Base-by-base conservation (phyloP, 495 filamentous ascomycete genomes). In the Aspergillus indologenus region DNA sequence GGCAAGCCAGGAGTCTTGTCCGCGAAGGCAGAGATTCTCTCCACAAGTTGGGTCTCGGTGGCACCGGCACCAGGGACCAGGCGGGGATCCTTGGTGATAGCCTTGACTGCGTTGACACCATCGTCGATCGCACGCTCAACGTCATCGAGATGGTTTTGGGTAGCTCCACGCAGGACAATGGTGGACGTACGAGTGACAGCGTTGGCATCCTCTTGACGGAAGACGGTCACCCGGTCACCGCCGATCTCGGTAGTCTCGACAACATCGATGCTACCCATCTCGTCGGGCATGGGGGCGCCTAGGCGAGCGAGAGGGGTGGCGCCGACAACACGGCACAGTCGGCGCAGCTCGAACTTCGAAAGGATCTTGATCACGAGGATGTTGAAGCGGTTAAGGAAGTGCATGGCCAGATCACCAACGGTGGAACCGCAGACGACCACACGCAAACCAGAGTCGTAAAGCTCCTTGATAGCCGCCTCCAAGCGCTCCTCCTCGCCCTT, bases 211-310 rank as follows among this genome's bases (percentile, higher is more conserved):
- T 98, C 94, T 81, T 99, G 95, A 62, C 95, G 81, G 85, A 99
- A 99, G 20, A 98, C 93, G 9, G 95, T 99, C 44, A 99, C 95
- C 40, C 95, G 89, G 79, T 99, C 95, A 68, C 95, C 95, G 57
- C 95, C 95, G 71, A 99, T 98, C 76, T 99, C 95, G 46, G 93
- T 83, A 7, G 95, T 99, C 83, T 98, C 95, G 19, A 99, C 93
- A 24, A 99, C 75, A 75, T 99, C 95, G 59, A 98, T 81, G 61
- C 73, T 87, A 61, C 95, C 95, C 92, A 97, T 98, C 81, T 99
- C 95, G 66, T 99, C 95, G 22, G 95, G 95, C 95, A 99, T 99
- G 24, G 95, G 95, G 9, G 95, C 95, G 54, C 95, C 95, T 51
- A 99, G 83, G 65, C 95, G 87, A 34, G 95, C 95, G 55, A 99